Percentiles rank a stretch among this genome's conserved stretches.
phyloP scores from a whole-genome alignment of 2,329 filamentous ascomycete species.

The Ploettnerulaceae sp. region DNA sequence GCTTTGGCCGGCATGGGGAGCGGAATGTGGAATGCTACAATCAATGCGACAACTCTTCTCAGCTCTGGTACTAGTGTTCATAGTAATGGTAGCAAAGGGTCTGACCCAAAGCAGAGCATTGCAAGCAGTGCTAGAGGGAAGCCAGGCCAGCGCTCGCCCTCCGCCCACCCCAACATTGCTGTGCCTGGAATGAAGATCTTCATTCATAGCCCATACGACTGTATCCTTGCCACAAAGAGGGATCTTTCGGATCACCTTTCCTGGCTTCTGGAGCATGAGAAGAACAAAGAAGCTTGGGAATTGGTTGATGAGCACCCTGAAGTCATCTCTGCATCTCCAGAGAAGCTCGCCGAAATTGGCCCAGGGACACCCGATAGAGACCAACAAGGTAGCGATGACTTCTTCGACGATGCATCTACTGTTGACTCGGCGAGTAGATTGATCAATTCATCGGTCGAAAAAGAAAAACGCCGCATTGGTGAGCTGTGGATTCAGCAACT shows the following conservation, averaged over 20 bases:
- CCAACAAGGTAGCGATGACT: slow-evolving; percentile 48
- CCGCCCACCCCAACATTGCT: slow-evolving; percentile 29
- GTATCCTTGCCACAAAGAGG: slow-evolving; percentile 83
- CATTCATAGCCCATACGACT: slow-evolving; percentile 94
- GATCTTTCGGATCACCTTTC: slow-evolving; percentile 79
- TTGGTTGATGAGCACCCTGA: slow-evolving; percentile 86
- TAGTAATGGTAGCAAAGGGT: slow-evolving; percentile 52
- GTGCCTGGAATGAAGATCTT: slow-evolving; percentile 72
- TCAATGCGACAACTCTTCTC: slow-evolving; percentile 83
- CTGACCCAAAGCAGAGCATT: slow-evolving; percentile 47
- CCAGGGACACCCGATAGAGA: slow-evolving; percentile 39
- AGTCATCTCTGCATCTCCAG: slow-evolving; percentile 44
- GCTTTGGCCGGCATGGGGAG: slow-evolving; percentile 65
- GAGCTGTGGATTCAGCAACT: slow-evolving; percentile 91
- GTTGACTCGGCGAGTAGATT: slow-evolving; percentile 55
- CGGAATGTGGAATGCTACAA: slow-evolving; percentile 85
- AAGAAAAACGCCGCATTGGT: slow-evolving; percentile 85
- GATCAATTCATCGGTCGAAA: slow-evolving; percentile 64
- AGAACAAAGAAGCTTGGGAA: slow-evolving; percentile 83
- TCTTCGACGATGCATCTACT: slow-evolving; percentile 70
- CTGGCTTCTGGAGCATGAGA: slow-evolving; percentile 79
- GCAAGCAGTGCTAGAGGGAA: slow-evolving; percentile 37
- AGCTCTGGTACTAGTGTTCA: slow-evolving; percentile 76
- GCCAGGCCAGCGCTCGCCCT: slow-evolving; percentile 41
- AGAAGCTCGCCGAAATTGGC: slow-evolving; percentile 38